These are phyloP conservation scores for Ganoderma resinaceum DNA, from an alignment of 1,284 basidiomycete species.

Conservation along the genomic window DNA sequence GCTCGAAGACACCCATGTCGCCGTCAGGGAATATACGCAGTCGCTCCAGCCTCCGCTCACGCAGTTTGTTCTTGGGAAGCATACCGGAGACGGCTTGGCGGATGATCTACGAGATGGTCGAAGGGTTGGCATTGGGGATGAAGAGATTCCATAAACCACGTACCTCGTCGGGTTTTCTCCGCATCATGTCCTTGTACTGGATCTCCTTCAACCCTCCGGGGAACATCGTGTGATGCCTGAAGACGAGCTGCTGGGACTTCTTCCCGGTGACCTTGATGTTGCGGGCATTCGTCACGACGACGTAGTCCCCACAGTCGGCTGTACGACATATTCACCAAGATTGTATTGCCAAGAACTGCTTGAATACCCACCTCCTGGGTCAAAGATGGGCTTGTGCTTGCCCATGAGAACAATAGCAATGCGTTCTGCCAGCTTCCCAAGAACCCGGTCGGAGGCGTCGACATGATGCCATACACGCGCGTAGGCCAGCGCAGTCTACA, in stretches of 20 bases:
- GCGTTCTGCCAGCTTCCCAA: conserved; percentile 93
- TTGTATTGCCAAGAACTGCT: background rate
- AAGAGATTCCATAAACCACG: conserved; percentile 39
- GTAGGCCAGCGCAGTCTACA: conserved; percentile 91
- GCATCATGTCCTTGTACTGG: conserved; percentile 83
- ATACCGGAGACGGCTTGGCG: conserved; percentile 96
- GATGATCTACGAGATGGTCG: conserved; percentile 72
- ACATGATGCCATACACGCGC: conserved; percentile 96
- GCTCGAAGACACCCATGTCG: conserved; percentile 71
- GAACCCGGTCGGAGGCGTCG: conserved; percentile 87
- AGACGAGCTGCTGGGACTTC: conserved; percentile 89
- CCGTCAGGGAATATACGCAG: conserved; percentile 86
- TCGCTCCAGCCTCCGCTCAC: conserved; percentile 84
- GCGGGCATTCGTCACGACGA: conserved; percentile 92
- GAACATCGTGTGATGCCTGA: conserved; percentile 91
- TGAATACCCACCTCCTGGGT: conserved; percentile 78
- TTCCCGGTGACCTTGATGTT: conserved; percentile 89
- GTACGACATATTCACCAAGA: conserved; percentile 3
- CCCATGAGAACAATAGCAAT: conserved; percentile 98
- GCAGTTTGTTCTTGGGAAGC: conserved; percentile 95
- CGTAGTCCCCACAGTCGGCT: conserved; percentile 98
- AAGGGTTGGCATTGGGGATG: conserved; percentile 4
- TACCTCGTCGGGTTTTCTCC: conserved; percentile 91
- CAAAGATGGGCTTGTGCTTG: conserved; percentile 98
- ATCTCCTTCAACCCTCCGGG: conserved; percentile 95